These are phyloP conservation scores for Monosporascus sp. DNA, from an alignment of 2,329 filamentous ascomycete genomes.

Conservation along the genomic window DNA sequence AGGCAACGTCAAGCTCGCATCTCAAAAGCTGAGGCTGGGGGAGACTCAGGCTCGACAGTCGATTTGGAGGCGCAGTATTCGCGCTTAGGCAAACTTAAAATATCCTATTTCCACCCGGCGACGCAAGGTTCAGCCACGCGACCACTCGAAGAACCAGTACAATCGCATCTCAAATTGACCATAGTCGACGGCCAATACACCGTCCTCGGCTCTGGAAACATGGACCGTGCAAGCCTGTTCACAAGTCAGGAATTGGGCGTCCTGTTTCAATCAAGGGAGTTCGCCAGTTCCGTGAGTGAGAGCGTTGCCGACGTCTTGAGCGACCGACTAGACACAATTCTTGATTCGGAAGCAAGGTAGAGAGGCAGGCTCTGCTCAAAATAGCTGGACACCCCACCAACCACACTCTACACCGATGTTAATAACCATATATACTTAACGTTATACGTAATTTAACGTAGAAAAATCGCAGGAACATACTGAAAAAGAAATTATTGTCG, in stretches of 20 bases:
- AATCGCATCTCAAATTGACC: conserved; percentile 73
- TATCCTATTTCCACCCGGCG: conserved; percentile 52
- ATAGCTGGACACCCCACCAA: too few relatives aligned
- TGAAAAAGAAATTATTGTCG: too few relatives aligned
- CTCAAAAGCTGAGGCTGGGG: conserved; percentile 9
- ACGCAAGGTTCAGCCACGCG: conserved; percentile 6
- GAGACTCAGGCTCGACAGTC: conserved; percentile 16
- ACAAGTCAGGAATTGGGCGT: conserved; percentile 81
- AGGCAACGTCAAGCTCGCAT: conserved; percentile 21
- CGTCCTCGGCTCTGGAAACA: conserved; percentile 74
- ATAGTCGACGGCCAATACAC: conserved; percentile 64
- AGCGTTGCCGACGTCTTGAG: conserved; percentile 28
- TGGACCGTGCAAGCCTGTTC: conserved; percentile 81
- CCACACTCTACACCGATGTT: too few relatives aligned
- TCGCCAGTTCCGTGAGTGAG: conserved; percentile 26
- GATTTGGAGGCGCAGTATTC: conserved; percentile 39
- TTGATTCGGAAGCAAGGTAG: conserved; percentile 6
- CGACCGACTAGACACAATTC: conserved; percentile 28
- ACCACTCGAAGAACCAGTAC: conserved; percentile 53
- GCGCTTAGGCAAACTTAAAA: conserved; percentile 44
- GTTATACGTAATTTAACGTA: too few relatives aligned
- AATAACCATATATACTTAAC: too few relatives aligned
- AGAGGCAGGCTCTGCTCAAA: too few relatives aligned
- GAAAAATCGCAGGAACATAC: too few relatives aligned
- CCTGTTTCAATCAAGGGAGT: conserved; percentile 37